phyloP scores from a whole-genome alignment of 371 early-diverging fungal species.

The Polyrhizophydium stewartii region DNA sequence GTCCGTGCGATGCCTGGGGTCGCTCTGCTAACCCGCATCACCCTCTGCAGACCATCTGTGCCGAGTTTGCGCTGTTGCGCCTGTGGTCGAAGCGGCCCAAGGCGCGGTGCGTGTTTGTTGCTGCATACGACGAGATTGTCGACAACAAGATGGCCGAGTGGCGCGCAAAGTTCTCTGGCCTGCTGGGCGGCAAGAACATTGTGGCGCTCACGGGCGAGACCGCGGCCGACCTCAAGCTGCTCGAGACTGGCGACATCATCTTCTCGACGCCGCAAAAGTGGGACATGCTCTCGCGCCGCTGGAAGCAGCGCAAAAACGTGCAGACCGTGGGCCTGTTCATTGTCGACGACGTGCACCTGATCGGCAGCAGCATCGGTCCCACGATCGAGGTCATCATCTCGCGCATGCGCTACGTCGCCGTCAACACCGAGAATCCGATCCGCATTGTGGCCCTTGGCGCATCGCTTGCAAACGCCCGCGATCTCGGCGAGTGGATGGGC shows the following conservation, averaged over 20 bases:
- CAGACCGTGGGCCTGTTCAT: conserved; percentile 88
- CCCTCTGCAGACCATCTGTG: conserved; percentile 71
- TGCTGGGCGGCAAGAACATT: conserved; percentile 73
- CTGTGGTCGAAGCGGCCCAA: conserved; percentile 63
- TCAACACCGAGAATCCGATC: conserved; percentile 73
- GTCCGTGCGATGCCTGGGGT: neutral
- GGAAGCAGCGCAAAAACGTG: conserved; percentile 90
- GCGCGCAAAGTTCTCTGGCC: conserved; percentile 61
- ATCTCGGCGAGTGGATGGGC: conserved; percentile 96
- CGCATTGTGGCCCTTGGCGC: conserved; percentile 90
- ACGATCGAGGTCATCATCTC: conserved; percentile 89
- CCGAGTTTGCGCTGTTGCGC: conserved; percentile 90
- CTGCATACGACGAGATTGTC: conserved; percentile 87
- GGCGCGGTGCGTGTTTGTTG: conserved; percentile 85
- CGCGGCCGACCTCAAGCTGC: conserved; percentile 79
- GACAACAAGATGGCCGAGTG: conserved; percentile 75
- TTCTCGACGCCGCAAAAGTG: conserved; percentile 96
- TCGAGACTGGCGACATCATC: conserved; percentile 87
- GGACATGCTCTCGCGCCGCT: conserved; percentile 95
- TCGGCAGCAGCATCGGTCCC: conserved; percentile 83
- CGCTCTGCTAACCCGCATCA: neutral
- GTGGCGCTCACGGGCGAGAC: conserved; percentile 94
- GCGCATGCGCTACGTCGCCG: conserved; percentile 87
- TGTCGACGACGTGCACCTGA: conserved; percentile 95
- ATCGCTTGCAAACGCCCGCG: conserved; percentile 90